These are phyloP conservation scores for Pyrenophora tritici-repentis DNA, from an alignment of 2,329 filamentous ascomycete species.

Conservation along the genomic window DNA sequence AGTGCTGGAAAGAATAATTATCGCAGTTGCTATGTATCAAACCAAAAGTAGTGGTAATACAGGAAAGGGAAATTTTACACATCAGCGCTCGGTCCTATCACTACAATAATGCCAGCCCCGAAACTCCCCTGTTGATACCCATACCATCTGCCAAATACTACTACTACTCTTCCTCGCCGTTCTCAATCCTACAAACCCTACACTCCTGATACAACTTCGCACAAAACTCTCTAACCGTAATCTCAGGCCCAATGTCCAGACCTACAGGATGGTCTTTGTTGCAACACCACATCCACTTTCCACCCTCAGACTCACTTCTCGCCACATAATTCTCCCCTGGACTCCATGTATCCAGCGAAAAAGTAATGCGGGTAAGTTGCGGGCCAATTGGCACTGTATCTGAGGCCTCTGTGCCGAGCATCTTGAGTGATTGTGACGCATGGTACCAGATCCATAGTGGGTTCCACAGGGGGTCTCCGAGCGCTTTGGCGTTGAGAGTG, in stretches of 20 bases:
- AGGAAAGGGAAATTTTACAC: too few species aligned
- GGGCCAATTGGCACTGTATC: constrained; percentile 20
- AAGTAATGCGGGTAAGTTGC: constrained; percentile 38
- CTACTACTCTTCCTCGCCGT: constrained; percentile 16
- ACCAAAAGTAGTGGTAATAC: too few species aligned
- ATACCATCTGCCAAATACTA: too few species aligned
- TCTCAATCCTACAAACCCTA: constrained; percentile 24
- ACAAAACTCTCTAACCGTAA: constrained; percentile 40
- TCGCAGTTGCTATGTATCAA: too few species aligned
- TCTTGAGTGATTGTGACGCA: constrained; percentile 40
- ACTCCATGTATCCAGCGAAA: constrained; percentile 43
- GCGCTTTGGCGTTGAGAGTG: constrained; percentile 41
- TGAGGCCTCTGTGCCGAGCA: constrained; percentile 26
- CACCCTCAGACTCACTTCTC: constrained; percentile 25
- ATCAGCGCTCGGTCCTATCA: too few species aligned
- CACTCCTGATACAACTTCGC: constrained; percentile 38
- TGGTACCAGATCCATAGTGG: constrained; percentile 49
- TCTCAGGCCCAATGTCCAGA: constrained; percentile 22
- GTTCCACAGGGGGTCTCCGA: constrained; percentile 48
- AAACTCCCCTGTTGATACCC: too few species aligned
- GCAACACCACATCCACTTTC: constrained; percentile 44
- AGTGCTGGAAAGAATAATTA: too few species aligned
- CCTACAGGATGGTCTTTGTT: constrained; percentile 33
- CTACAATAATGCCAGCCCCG: too few species aligned
- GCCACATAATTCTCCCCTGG: constrained; percentile 44